Percentiles rank a stretch among this genome's conserved stretches.
Conservation (phyloP, 2,329 filamentous ascomycete genomes). For the Colletotrichum orbiculare region DNA sequence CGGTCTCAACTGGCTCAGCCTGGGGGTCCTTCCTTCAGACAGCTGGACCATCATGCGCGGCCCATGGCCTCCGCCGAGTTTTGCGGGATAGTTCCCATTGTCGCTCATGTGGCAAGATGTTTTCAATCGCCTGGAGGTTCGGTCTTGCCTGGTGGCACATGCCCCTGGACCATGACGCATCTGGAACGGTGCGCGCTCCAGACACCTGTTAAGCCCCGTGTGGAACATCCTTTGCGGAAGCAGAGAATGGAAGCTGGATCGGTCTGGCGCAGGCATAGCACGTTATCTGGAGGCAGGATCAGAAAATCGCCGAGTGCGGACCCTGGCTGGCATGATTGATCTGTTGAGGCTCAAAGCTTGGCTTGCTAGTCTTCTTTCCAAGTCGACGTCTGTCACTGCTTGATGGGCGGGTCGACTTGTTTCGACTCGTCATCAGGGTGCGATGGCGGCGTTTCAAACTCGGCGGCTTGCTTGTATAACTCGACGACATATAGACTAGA, state of each 20-base stretch:
- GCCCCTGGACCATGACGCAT: constrained; percentile 28
- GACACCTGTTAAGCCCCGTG: constrained; percentile 15
- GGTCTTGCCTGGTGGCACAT: not conserved
- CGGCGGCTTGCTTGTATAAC: constrained; percentile 20
- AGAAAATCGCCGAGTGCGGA: constrained; percentile 5
- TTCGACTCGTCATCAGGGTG: constrained; percentile 23
- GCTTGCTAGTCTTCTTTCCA: constrained; percentile 9
- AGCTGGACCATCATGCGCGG: constrained; percentile 23
- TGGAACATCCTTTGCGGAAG: constrained; percentile 12
- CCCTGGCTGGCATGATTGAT: constrained; percentile 24
- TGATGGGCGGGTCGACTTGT: constrained; percentile 28
- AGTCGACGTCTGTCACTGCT: constrained; percentile 24
- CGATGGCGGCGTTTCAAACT: constrained; percentile 33
- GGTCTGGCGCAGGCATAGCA: constrained; percentile 20
- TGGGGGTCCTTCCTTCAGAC: constrained; percentile 21
- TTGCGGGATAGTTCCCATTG: no score
- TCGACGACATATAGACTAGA: constrained; percentile 23
- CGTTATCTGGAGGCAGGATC: constrained; percentile 8
- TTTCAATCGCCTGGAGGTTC: not conserved
- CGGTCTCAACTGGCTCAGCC: constrained; percentile 28
- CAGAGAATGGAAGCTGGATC: constrained; percentile 19
- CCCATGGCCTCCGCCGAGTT: not conserved
- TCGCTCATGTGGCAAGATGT: constrained; percentile 8
- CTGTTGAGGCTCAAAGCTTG: constrained; percentile 34
- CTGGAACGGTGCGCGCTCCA: constrained; percentile 31